Evolutionary conservation across 2,329 filamentous ascomycete species (phyloP), one percentile per base, ranked within the genome.

Genomic region (Fusarium buxicola): DNA sequence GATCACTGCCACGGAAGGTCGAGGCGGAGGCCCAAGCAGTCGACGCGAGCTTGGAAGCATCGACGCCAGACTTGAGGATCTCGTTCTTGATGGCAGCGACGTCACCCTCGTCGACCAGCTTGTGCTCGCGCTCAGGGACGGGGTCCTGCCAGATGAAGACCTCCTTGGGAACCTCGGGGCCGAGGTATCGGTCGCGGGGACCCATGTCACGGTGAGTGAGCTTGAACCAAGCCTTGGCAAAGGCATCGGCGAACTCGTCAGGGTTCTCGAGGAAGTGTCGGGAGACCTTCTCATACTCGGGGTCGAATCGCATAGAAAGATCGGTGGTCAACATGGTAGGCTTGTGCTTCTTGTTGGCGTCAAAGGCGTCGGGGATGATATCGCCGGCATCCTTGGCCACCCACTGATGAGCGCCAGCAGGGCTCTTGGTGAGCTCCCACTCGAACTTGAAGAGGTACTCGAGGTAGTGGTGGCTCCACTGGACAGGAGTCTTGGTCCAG

Each of bases 191-290:
- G 27, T 82, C 76, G 52, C 86, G 82, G 48, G 91, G 91, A 24
- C 91, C 91, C 81, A 93, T 85, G 75, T 93, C 91, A 79, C 91
- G 89, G 80, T 94, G 91, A 43, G 90, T 81, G 41, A 94, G 84
- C 86, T 93, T 93, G 86, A 92, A 94, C 91, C 91, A 94, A 15
- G 91, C 91, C 54, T 86, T 86, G 16, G 84, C 82, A 71, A 93
- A 94, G 16, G 84, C 87, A 60, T 92, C 88, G 54, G 84, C 83
- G 34, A 93, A 85, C 81, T 91, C 77, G 30, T 90, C 83, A 2
- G 89, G 88, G 77, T 93, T 80, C 69, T 87, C 85, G 39, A 89
- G 80, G 84, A 87, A 93, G 70, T 83, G 84, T 45, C 88, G 86
- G 8, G 89, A 85, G 73, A 94, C 91, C 85, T 92, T 92, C 80